These are phyloP conservation scores for Exophiala xenobiotica DNA, from an alignment of 2,329 filamentous ascomycete species.

Conservation along the genomic window DNA sequence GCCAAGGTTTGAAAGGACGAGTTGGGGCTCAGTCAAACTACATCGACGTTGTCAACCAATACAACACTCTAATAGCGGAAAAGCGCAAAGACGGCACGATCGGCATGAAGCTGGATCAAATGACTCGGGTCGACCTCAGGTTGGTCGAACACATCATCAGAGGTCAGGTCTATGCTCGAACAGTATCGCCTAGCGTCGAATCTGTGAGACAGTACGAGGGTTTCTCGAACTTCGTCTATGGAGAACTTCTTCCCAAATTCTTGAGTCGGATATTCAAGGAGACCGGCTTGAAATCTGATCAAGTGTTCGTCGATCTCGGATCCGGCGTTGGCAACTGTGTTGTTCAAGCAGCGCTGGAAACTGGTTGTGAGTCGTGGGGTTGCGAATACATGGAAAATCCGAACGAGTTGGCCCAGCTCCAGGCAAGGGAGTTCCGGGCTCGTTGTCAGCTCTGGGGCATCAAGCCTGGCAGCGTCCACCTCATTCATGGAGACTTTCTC, in stretches of 20 bases:
- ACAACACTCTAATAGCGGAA: constrained; percentile 69
- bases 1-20: constrained; percentile 55
- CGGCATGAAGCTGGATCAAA: constrained; percentile 66
- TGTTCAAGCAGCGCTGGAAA: constrained; percentile 86
- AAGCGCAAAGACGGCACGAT: constrained; percentile 71
- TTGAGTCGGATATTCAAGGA: constrained; percentile 78
- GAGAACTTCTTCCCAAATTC: constrained; percentile 84
- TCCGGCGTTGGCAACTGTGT: constrained; percentile 96
- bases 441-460: constrained; percentile 89
- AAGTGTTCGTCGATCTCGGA: constrained; percentile 90
- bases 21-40: constrained; percentile 61
- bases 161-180: constrained; percentile 81
- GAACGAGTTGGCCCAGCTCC: constrained; percentile 74
- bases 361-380: constrained; percentile 92
- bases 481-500: constrained; percentile 82
- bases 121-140: constrained; percentile 67
- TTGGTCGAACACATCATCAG: constrained; percentile 78
- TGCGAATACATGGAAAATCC: constrained; percentile 96
- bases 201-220: constrained; percentile 81
- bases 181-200: constrained; percentile 85
- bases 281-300: constrained; percentile 73
- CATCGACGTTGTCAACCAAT: constrained; percentile 68
- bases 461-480: constrained; percentile 71
- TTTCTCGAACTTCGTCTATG: constrained; percentile 91
- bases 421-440: constrained; percentile 79